phyloP scores from a whole-genome alignment of 2,329 filamentous ascomycete species.

The Lizonia empirigonia region DNA sequence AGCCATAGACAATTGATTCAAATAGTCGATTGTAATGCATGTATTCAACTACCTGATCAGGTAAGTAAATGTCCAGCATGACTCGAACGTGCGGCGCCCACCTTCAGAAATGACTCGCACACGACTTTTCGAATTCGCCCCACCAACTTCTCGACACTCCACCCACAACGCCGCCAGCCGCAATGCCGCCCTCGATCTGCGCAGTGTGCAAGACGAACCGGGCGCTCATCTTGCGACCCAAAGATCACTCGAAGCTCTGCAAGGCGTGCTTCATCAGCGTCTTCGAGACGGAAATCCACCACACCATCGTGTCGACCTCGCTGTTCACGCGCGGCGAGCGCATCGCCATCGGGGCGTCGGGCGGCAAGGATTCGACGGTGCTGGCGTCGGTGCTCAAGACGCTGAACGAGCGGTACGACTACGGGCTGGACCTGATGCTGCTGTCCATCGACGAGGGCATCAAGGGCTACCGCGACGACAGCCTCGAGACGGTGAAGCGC shows the following conservation, averaged over 20 bases:
- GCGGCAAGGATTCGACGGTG: constrained; percentile 96
- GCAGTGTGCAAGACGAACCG: constrained; percentile 75
- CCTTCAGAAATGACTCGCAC: constrained; percentile 15
- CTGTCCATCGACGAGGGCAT: constrained; percentile 97
- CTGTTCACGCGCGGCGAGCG: constrained; percentile 84
- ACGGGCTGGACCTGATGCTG: constrained; percentile 82
- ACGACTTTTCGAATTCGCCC: constrained; percentile 5
- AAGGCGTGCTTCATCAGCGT: constrained; percentile 82
- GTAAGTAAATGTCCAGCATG: too few relatives aligned
- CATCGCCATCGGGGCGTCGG: constrained; percentile 93
- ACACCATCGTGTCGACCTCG: constrained; percentile 81
- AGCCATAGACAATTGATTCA: neutral
- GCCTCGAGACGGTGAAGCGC: constrained; percentile 92
- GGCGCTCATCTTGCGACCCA: constrained; percentile 89
- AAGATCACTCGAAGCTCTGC: constrained; percentile 94
- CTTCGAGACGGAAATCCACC: constrained; percentile 93
- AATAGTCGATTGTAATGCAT: too few relatives aligned
- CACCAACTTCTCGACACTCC: constrained; percentile 8
- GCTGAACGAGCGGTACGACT: constrained; percentile 85
- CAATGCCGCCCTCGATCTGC: constrained; percentile 79
- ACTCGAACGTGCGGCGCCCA: neutral
- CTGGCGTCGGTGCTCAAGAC: constrained; percentile 94
- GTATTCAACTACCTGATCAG: too few relatives aligned
- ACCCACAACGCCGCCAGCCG: constrained; percentile 8
- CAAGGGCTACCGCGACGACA: constrained; percentile 95